These are phyloP conservation scores for Oryza glaberrima DNA, from an alignment of 176 grass and related monocot genomes.

Conservation along the genomic window DNA sequence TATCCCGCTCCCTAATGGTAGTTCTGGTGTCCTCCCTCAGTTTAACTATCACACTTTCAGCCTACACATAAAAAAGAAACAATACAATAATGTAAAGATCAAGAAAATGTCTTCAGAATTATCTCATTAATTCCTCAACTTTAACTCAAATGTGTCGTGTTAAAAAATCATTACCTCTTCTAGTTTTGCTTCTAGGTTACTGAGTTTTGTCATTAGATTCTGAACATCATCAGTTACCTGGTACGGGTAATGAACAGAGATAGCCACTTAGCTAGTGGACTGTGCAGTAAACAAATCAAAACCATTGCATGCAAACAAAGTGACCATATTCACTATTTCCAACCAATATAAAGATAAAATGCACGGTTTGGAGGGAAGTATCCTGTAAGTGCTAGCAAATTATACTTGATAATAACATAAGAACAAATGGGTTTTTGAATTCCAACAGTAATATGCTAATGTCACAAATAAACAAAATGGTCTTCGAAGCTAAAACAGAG, in stretches of 20 bases:
- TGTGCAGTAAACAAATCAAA: conserved; percentile 10
- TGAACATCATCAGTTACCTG: conserved; percentile 72
- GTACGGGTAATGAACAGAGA: conserved; percentile 26
- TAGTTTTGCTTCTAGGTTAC: conserved; percentile 78
- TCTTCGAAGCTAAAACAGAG: background rate
- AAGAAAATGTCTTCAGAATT: conserved; percentile 4
- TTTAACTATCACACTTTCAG: conserved; percentile 66
- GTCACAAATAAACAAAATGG: background rate
- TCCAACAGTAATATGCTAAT: background rate
- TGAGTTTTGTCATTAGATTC: conserved; percentile 63
- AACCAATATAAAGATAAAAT: conserved; percentile 18
- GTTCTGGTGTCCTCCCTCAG: conserved; percentile 59
- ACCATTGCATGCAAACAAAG: background rate
- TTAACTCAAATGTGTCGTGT: background rate
- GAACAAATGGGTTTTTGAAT: background rate
- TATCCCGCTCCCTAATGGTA: conserved; percentile 58
- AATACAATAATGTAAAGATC: conserved; percentile 11
- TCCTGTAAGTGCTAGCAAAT: background rate
- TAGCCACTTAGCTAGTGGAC: background rate
- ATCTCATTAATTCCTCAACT: background rate
- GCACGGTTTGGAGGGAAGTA: background rate
- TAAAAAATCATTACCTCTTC: conserved; percentile 53
- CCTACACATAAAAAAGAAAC: conserved; percentile 56
- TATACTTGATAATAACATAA: background rate
- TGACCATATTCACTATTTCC: background rate